Conservation (phyloP, 306 rosid genomes). For the Canavalia gladiata region DNA sequence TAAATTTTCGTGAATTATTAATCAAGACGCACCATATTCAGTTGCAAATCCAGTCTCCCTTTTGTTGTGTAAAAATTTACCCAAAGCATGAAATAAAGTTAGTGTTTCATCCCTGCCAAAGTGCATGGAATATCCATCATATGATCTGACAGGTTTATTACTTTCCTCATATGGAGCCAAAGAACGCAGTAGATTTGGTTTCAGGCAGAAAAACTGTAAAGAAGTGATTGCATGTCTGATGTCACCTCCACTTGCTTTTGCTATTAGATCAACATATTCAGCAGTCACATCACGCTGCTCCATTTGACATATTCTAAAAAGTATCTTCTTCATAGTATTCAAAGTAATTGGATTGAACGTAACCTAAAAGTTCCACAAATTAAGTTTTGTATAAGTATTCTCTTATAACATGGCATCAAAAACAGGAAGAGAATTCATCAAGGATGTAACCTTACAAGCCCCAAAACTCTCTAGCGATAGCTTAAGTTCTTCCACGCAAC, state of each 20-base stretch:
- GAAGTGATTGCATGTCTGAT: constrained; percentile 94
- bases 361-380: constrained; percentile 67
- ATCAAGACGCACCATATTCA: constrained; percentile 61
- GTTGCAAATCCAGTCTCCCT: constrained; percentile 65
- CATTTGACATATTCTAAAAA: constrained; percentile 73
- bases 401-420: constrained; percentile 27
- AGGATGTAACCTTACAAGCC: constrained; percentile 97
- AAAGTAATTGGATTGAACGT: constrained; percentile 86
- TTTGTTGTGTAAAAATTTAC: constrained; percentile 97
- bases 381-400: constrained; percentile 44
- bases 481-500: constrained; percentile 69
- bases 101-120: constrained; percentile 92
- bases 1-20: constrained; percentile 38
- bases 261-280: constrained; percentile 81
- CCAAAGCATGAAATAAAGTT: constrained; percentile 88
- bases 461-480: constrained; percentile 81
- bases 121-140: constrained; percentile 60
- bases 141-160: constrained; percentile 45
- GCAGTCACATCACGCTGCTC: constrained; percentile 70
- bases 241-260: constrained; percentile 96
- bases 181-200: constrained; percentile 61
- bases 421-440: constrained; percentile 43
- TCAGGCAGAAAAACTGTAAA: constrained; percentile 80
- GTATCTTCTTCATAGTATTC: constrained; percentile 77
- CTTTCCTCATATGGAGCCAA: constrained; percentile 55